Evolutionary conservation across 2,329 filamentous ascomycete species (phyloP), one percentile per base, ranked within the genome.

Genomic region (Pestalotiopsis fici): DNA sequence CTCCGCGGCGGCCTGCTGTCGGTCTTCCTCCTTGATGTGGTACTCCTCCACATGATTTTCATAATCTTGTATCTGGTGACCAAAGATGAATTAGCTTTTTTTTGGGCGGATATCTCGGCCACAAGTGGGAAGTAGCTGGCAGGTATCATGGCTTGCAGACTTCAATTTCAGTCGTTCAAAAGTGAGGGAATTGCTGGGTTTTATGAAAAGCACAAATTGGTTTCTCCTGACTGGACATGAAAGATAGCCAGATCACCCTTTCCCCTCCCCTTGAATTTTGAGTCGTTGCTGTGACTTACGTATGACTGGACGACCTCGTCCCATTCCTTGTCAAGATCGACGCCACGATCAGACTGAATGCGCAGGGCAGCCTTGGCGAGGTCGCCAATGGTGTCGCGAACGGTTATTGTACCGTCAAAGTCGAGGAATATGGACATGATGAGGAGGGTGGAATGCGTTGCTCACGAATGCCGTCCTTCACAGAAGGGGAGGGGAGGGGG

Each of bases 351-450:
- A 65, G 72, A 64, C 68, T 75, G 74, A 25, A 74, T 68, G 57
- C 73, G 67, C 47, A 86, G 80, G 65, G 82, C 83, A 27, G 80
- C 80, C 21, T 78, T 71, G 59, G 82, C 85, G 4, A 89, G 80
- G 54, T 80, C 76, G 65, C 77, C 75, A 54, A 88, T 85, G 54
- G 86, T 88, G 77, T 89, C 87, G 35, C 81, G 68, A 13, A 79
- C 76, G 21, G 87, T 88, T 70, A 89, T 87, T 18, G 87, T 89
- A 68, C 86, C 85, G 75, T 89, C 87, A 74, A 89, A 89, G 72
- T 89, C 87, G 23, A 89, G 80, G 43, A 89, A 74, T 54, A 89
- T 78, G 69, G 81, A 79, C 81, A 85, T 78, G 9, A 28, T 69
- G 55, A 27, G 11, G 25, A 31, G 28, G 11, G 31, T 35, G 55